Conservation (phyloP, 116 monocot genomes). For the Papilionanthe hybrid region DNA sequence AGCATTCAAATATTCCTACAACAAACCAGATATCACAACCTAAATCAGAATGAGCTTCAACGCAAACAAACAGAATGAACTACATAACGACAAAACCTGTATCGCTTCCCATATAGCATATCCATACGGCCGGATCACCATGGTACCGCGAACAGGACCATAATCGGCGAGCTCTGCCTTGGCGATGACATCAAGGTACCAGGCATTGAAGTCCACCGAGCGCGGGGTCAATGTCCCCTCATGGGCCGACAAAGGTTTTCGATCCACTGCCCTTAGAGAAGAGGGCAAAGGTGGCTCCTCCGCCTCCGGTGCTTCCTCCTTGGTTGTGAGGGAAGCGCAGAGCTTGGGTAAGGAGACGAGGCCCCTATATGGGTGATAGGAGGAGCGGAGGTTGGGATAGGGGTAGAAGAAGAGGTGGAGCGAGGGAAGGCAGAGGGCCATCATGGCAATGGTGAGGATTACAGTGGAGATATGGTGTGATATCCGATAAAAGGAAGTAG, state of each 20-base stretch:
- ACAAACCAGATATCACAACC: not conserved
- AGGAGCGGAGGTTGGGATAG: conserved; percentile 17
- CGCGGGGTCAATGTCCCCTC: conserved; percentile 63
- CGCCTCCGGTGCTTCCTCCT: conserved; percentile 16
- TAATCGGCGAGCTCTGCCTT: conserved; percentile 97
- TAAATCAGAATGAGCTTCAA: not conserved
- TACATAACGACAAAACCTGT: conserved; percentile 34
- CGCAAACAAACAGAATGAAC: not conserved
- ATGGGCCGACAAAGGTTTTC: conserved; percentile 1
- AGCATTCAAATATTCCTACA: conserved; percentile 86
- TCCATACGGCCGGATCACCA: conserved; percentile 97
- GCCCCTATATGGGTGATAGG: conserved; percentile 4
- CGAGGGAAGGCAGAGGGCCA: conserved; percentile 32
- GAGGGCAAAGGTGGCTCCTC: conserved; percentile 8
- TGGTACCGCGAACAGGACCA: conserved; percentile 93
- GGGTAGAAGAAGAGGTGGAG: conserved; percentile 22
- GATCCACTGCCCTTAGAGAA: conserved; percentile 10
- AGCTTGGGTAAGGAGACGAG: conserved; percentile 1
- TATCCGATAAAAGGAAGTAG: not conserved
- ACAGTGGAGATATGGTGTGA: not conserved
- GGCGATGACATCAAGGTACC: conserved; percentile 89
- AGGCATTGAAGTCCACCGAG: conserved; percentile 85
- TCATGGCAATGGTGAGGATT: conserved; percentile 24
- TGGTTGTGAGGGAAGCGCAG: conserved; percentile 30
- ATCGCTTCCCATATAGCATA: conserved; percentile 98